Evolutionary conservation across 192 early-diverging fungal species (phyloP).

Genomic region (Coemansia reversa): DNA sequence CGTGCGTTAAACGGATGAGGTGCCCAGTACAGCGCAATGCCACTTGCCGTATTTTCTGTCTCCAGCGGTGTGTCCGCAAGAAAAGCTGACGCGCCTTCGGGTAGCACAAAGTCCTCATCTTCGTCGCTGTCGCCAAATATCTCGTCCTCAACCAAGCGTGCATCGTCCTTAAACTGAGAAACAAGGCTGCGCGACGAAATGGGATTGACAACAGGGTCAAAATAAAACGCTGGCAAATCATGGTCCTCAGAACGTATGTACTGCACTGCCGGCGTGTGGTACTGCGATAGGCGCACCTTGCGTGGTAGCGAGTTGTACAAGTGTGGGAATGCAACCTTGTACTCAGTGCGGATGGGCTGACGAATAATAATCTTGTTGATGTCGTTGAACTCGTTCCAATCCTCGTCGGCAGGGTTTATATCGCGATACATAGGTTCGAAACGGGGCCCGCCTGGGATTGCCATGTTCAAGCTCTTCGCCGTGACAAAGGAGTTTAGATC

Average conservation of each 20-base stretch:
- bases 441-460: constrained; percentile 96
- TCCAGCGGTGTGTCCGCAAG: constrained; percentile 72
- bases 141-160: constrained; percentile 71
- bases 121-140: constrained; percentile 72
- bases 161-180: constrained; percentile 68
- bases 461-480: constrained; percentile 96
- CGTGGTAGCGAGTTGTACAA: constrained; percentile 97
- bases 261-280: constrained; percentile 90
- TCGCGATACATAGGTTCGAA: constrained; percentile 98
- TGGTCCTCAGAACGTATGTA: constrained; percentile 89
- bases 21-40: constrained; percentile 95
- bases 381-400: constrained; percentile 99
- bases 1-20: constrained; percentile 96
- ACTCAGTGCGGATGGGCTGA: constrained; percentile 97
- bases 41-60: constrained; percentile 91
- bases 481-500: constrained; percentile 95
- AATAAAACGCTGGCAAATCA: constrained; percentile 97
- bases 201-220: constrained; percentile 97
- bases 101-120: constrained; percentile 71
- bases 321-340: constrained; percentile 98
- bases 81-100: constrained; percentile 75
- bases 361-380: constrained; percentile 99
- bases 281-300: constrained; percentile 86
- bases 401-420: constrained; percentile 93
- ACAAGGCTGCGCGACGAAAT: constrained; percentile 61